Conservation (phyloP, 208 protist genomes). For the Acanthamoeba royreba region DNA sequence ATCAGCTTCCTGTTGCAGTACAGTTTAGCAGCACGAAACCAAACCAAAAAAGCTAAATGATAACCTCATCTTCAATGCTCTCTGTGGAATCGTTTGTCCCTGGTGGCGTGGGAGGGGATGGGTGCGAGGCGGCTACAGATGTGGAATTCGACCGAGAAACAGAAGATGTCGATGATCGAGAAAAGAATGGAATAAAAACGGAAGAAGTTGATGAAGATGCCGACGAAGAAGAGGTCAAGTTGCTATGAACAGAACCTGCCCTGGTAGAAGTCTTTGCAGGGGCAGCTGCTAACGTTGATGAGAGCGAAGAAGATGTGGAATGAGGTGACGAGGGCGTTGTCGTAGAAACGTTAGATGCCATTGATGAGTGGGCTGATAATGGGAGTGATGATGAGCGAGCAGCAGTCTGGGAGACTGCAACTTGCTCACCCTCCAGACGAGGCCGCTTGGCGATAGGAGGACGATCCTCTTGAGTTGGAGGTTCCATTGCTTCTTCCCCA, state of each 20-base stretch:
- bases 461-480: neutral
- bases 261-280: neutral
- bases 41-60: neutral
- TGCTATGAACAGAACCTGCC: too few relatives aligned
- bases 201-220: neutral
- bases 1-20: neutral
- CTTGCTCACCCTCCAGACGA: neutral
- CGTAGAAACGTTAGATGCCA: too few relatives aligned
- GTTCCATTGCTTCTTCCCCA: neutral
- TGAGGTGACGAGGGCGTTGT: too few relatives aligned
- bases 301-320: too few relatives aligned
- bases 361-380: too few relatives aligned
- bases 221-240: neutral
- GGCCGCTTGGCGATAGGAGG: neutral
- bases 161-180: neutral
- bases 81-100: neutral
- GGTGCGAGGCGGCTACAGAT: neutral
- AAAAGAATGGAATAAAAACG: neutral
- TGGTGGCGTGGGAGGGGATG: neutral
- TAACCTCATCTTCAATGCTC: neutral
- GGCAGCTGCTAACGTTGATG: too few relatives aligned
- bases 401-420: neutral
- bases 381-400: too few relatives aligned
- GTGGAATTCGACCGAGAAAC: neutral
- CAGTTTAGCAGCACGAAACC: neutral